Evolutionary conservation across 306 rosid species (phyloP), one percentile per base, ranked within the genome.

Genomic region (Sicyos edulis): DNA sequence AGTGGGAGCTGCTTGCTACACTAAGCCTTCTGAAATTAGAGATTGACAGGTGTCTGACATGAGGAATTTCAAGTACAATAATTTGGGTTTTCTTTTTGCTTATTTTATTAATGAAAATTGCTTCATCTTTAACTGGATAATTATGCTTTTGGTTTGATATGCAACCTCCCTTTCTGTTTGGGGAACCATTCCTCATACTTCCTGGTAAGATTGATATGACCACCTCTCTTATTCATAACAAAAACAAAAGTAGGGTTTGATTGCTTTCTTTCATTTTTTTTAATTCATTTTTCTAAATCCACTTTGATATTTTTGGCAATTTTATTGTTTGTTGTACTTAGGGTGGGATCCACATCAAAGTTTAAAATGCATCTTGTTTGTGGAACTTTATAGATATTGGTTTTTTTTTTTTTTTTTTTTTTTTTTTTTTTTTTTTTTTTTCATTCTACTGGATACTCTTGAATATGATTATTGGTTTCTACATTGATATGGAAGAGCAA

Each of bases 21-120:
- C 53, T 40, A 45, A n/a, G 4, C 0, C 12, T 20, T 21, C 13
- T 45, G 56, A 40, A 68, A 68, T 68, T 7, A 15, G 56, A 21
- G 44, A 47, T 14, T 49, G 72, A 68, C 72, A 68, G 72, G 72
- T 68, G 72, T 14, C 42, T 68, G 72, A 49, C 56, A 68, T 68
- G 57, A 68, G 57, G 72, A 68, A 68, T 68, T 68, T 68, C 13
- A 68, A 49, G 72, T 47, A 47, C 21, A 49, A 68, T 68, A 68
- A 68, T 68, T 13, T 21, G 42, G 71, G 20, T 44, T 68, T 54
- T 13, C 42, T 45, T 68, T 68, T 68, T 22, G 40, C 22, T 45
- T 14, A 13, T 47, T 67, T 20, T 68, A 22, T 45, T 68, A 22
- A 21, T 68, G 72, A 68, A 49, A 67, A 68, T 20, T 45, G 37